These are phyloP conservation scores for Picocystis sp. DNA, from an alignment of 163 green algal genomes.

Conservation along the genomic window DNA sequence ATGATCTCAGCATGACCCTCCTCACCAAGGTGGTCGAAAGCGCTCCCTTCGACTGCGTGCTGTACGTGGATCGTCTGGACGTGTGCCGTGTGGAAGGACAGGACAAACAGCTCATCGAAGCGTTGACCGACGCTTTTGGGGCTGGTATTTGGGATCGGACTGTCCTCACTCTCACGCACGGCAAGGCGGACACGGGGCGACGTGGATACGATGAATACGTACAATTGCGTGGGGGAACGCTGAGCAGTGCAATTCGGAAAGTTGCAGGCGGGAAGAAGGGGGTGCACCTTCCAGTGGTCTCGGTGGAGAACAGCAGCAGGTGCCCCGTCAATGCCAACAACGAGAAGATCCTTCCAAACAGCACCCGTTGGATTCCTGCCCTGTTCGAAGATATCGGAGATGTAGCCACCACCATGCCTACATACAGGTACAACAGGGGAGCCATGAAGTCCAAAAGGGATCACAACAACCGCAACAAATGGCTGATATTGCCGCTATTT, in stretches of 20 bases:
- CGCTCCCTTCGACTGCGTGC: slow-evolving; percentile 4
- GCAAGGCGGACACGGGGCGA: slow-evolving; percentile 10
- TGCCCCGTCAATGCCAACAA: slow-evolving; percentile 23
- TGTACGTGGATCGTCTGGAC: slow-evolving; percentile 34
- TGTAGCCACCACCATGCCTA: slow-evolving; percentile 11
- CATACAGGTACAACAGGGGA: slow-evolving; percentile 22
- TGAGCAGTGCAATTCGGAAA: background rate
- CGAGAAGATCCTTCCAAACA: slow-evolving; percentile 27
- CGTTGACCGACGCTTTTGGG: slow-evolving; percentile 27
- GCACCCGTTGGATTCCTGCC: slow-evolving; percentile 19
- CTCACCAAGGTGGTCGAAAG: background rate
- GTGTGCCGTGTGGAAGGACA: slow-evolving; percentile 36
- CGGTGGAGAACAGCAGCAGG: slow-evolving; percentile 14
- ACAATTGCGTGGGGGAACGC: background rate
- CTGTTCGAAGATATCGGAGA: slow-evolving; percentile 20
- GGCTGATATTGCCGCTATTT: slow-evolving; percentile 27
- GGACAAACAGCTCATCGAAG: slow-evolving; percentile 32
- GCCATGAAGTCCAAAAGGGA: slow-evolving; percentile 12
- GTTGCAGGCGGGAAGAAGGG: background rate
- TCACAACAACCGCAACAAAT: slow-evolving; percentile 24
- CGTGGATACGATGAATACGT: slow-evolving; percentile 6
- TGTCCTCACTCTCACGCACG: slow-evolving; percentile 34
- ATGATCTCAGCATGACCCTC: background rate
- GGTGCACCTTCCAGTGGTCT: background rate
- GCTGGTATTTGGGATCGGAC: slow-evolving; percentile 29